Base-by-base conservation (phyloP, 2,329 filamentous ascomycete species). In the Penicillium corylophilum region DNA sequence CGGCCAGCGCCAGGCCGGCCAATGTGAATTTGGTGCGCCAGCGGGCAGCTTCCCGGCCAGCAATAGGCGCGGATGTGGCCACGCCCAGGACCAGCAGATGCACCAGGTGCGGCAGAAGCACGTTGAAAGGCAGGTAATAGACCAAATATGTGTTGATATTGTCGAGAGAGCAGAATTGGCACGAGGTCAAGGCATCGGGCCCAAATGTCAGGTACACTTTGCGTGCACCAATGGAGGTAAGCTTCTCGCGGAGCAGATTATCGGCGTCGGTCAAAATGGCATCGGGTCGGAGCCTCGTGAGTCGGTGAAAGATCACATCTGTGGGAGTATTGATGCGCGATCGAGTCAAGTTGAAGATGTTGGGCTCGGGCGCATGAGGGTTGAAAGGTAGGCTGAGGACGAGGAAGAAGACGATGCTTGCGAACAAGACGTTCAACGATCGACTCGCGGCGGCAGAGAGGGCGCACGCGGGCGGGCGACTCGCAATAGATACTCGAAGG, bases 121-220 rank as follows among this genome's bases (percentile, higher is more conserved):
- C 75, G 23, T 83, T 78, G 52, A 69, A 66, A 0, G 93, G 89
- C 0, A 95, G 73, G 13, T 88, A 86, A 73, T 95, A 97, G 68
- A 89, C 82, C 44, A 95, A 80, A 75, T 91, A 96, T 38, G 82
- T 83, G 33, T 76, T 77, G 5, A 84, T 80, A 43, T 88, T 84
- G 52, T 89, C 85, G n/a, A 83, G 74, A 45, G 76, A 79, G 80
- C 92, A 96, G 75, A 95, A 96, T n/a, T 83, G 81, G 70, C 92
- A 97, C 52, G 84, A 78, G 20, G 85, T 78, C 33, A 97, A 70
- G 8, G 86, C 83, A 29, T 82, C 79, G 0, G 91, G 89, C 2
- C 94, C 94, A 72, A 85, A 95, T 53, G 88, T 85, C 46, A 95
- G 79, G 74, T 96, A 97, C 7, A 95, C 78, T 53, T 94, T 81